A percentile compares a stretch with the other conserved stretches of the same genome.
Evolutionary conservation across 2,329 filamentous ascomycete genomes (phyloP).

Genomic region (Monosporascus cannonballus): DNA sequence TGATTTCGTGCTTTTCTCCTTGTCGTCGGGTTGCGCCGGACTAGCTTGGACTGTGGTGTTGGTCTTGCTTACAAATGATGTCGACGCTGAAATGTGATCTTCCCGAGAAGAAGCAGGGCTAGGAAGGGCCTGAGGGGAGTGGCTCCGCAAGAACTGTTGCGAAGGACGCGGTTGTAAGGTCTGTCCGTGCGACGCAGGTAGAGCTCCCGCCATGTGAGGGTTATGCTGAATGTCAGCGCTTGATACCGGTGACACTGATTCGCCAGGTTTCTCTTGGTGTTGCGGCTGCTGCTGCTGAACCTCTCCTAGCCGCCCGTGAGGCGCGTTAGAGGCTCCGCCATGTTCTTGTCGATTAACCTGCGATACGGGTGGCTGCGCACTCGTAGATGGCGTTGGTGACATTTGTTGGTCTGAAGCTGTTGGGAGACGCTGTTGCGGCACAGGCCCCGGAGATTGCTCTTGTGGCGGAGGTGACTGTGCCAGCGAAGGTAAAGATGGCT

Average conservation of each 20-base stretch:
- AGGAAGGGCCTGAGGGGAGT: conserved; percentile 10
- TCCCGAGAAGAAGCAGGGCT: conserved; percentile 16
- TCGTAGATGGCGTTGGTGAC: not conserved
- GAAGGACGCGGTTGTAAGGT: not conserved
- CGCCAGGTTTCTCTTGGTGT: not conserved
- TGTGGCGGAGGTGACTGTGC: conserved; percentile 15
- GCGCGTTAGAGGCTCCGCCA: not conserved
- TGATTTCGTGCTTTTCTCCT: conserved; percentile 23
- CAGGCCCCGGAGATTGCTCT: not conserved
- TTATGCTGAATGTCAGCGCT: not conserved
- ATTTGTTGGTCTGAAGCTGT: not conserved
- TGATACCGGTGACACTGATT: not conserved
- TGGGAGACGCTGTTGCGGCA: conserved; percentile 5
- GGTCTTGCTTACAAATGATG: conserved; percentile 20
- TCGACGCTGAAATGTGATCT: not conserved
- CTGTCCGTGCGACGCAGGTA: not conserved
- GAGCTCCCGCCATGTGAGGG: conserved; percentile 1
- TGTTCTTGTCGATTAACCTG: not conserved
- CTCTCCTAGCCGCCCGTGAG: not conserved
- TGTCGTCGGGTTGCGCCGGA: conserved; percentile 8
- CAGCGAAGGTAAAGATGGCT: conserved; percentile 21
- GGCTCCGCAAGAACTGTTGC: conserved; percentile 2
- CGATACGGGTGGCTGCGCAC: not conserved
- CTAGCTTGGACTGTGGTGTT: conserved; percentile 10
- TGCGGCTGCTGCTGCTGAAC: not conserved